These are phyloP conservation scores for Manihot esculenta DNA, from an alignment of 441 rosid genomes.

Conservation along the genomic window DNA sequence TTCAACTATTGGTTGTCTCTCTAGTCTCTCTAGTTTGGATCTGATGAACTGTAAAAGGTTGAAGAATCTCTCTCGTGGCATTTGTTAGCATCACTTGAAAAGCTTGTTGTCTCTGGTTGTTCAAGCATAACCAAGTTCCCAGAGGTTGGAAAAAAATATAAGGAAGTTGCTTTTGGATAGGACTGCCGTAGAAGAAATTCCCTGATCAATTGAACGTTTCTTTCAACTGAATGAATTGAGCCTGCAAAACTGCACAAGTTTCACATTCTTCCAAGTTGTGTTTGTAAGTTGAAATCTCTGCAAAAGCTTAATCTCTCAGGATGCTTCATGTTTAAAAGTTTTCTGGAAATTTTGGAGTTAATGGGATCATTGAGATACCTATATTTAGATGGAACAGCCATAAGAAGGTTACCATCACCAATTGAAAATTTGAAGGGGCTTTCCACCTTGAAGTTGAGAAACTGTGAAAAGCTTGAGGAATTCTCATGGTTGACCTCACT, in stretches of 20 bases:
- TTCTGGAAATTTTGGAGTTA: neutral
- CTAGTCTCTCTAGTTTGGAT: neutral
- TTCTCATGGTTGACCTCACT: neutral
- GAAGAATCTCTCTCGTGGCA: neutral
- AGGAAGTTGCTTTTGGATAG: slow-evolving; percentile 17
- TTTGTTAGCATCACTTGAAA: slow-evolving; percentile 22
- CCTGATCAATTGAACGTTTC: neutral
- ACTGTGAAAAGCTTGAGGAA: neutral
- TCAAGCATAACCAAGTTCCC: slow-evolving; percentile 24
- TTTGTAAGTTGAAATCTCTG: slow-evolving; percentile 21
- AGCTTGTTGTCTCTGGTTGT: slow-evolving; percentile 28
- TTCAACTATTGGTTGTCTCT: slow-evolving; percentile 7
- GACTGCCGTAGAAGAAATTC: slow-evolving; percentile 13
- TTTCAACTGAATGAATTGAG: neutral
- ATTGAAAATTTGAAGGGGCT: neutral
- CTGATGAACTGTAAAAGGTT: slow-evolving; percentile 11
- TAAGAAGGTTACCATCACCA: neutral
- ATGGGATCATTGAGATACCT: slow-evolving; percentile 5
- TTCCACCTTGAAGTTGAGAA: neutral
- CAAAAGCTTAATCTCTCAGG: slow-evolving; percentile 11
- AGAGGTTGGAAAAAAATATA: slow-evolving; percentile 21
- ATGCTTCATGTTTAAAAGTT: slow-evolving; percentile 1
- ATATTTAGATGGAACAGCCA: neutral
- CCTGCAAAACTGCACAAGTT: slow-evolving; percentile 10
- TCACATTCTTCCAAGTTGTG: slow-evolving; percentile 8